phyloP scores from a whole-genome alignment of 2,329 filamentous ascomycete species.

The Diaporthe longicolla region DNA sequence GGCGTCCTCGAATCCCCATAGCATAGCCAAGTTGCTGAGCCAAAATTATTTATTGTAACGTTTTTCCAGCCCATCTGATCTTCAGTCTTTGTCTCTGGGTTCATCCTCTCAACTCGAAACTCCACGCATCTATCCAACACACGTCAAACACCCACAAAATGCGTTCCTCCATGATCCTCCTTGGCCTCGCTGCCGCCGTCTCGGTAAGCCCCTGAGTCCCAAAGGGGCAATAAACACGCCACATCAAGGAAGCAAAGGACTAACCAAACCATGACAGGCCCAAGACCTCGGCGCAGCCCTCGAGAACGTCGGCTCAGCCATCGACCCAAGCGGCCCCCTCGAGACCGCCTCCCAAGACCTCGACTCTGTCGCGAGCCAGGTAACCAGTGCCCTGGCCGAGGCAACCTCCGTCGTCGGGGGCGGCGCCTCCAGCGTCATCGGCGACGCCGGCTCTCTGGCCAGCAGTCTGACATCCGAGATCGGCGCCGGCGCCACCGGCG shows the following conservation, averaged over 20 bases:
- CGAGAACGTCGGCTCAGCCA: slow-evolving; percentile 6
- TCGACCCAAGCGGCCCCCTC: slow-evolving; percentile 36
- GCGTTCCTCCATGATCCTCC: slow-evolving; percentile 53
- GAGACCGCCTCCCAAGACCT: slow-evolving; percentile 40
- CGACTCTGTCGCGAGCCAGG: slow-evolving; percentile 22
- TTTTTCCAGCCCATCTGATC: slow-evolving; percentile 13
- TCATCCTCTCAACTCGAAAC: slow-evolving; percentile 19
- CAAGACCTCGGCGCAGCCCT: slow-evolving; percentile 42
- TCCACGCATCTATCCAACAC: slow-evolving; percentile 15
- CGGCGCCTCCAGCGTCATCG: slow-evolving; percentile 28
- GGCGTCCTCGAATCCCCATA: background rate
- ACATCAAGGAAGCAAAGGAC: background rate
- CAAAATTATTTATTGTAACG: slow-evolving; percentile 18
- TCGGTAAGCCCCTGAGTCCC: slow-evolving; percentile 46
- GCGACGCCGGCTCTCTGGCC: slow-evolving; percentile 33
- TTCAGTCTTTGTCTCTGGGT: background rate
- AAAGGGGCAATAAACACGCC: background rate
- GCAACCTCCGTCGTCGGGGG: slow-evolving; percentile 42
- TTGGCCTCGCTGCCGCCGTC: slow-evolving; percentile 51
- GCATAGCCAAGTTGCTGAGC: slow-evolving; percentile 16
- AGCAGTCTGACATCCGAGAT: slow-evolving; percentile 43
- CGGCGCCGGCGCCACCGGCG: slow-evolving; percentile 45
- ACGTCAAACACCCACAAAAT: slow-evolving; percentile 34
- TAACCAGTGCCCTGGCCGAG: slow-evolving; percentile 46
- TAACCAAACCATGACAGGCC: slow-evolving; percentile 35